A percentile compares a stretch with the other conserved stretches of the same genome.
phyloP scores from a whole-genome alignment of 192 early-diverging fungal genomes.

The Coemansia sp. region DNA sequence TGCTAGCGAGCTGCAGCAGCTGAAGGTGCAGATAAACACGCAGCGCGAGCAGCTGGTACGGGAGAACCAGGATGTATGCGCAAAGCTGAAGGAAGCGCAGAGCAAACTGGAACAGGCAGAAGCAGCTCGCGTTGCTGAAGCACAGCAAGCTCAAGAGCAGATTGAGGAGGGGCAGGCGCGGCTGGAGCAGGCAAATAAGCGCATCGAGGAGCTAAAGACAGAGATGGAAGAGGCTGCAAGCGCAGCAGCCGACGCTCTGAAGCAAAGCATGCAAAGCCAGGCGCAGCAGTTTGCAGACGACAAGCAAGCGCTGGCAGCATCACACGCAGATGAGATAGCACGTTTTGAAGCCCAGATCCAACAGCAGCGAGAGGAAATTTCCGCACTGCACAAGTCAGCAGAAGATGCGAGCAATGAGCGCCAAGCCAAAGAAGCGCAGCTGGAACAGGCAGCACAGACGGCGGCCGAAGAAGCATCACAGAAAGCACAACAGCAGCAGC shows the following conservation, averaged over 20 bases:
- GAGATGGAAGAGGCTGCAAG: background rate
- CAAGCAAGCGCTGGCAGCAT: background rate
- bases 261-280: background rate
- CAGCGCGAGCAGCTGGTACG: slow-evolving; percentile 39
- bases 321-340: background rate
- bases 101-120: slow-evolving; percentile 4
- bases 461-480: slow-evolving; percentile 10
- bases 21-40: slow-evolving; percentile 35
- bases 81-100: slow-evolving; percentile 18
- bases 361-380: background rate
- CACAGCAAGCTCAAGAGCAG: slow-evolving; percentile 2
- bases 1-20: slow-evolving; percentile 35
- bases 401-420: background rate
- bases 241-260: background rate
- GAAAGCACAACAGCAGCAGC: background rate
- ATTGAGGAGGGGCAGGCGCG: slow-evolving; percentile 7
- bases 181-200: slow-evolving; percentile 3
- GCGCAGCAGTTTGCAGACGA: slow-evolving; percentile 9
- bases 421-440: background rate
- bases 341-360: background rate
- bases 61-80: slow-evolving; percentile 28
- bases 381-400: background rate
- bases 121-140: background rate
- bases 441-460: slow-evolving; percentile 2
- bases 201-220: slow-evolving; percentile 4